These are phyloP conservation scores for Lichtheimia hyalospora DNA, from an alignment of 371 early-diverging fungal species.

Conservation along the genomic window DNA sequence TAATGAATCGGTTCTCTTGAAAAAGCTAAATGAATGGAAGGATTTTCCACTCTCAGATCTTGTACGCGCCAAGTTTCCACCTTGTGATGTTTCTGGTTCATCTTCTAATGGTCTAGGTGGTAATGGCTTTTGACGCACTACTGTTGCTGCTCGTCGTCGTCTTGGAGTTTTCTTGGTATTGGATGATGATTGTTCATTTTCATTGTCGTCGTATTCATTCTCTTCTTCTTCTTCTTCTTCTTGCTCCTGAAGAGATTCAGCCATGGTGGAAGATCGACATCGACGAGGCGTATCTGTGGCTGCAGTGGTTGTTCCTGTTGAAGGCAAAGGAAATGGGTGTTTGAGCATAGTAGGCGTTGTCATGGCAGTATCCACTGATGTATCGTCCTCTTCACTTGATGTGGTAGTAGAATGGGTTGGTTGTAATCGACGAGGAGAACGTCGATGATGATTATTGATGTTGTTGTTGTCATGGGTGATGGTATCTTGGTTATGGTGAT, in stretches of 20 bases:
- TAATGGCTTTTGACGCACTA: slow-evolving; percentile 4
- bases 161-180: not conserved
- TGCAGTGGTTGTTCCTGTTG: not conserved
- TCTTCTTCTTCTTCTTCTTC: too few species aligned
- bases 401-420: not conserved
- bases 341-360: slow-evolving; percentile 18
- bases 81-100: too few species aligned
- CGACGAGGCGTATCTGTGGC: slow-evolving; percentile 1
- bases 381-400: slow-evolving; percentile 18
- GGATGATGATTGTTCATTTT: too few species aligned
- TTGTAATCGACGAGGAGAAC: too few species aligned
- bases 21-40: slow-evolving; percentile 3
- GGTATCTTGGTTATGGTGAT: not conserved
- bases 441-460: too few species aligned
- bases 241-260: too few species aligned
- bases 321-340: not conserved
- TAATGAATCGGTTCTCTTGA: slow-evolving; percentile 8
- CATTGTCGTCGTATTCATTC: too few species aligned
- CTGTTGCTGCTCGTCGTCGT: slow-evolving; percentile 12
- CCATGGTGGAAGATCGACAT: slow-evolving; percentile 8
- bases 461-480: not conserved
- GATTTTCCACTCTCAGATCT: slow-evolving; percentile 9
- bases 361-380: slow-evolving; percentile 33
- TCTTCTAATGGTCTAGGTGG: slow-evolving; percentile 2
- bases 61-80: not conserved